These are phyloP conservation scores for Zygotorulaspora chibaensis DNA, from an alignment of 805 yeast genomes.

Conservation along the genomic window DNA sequence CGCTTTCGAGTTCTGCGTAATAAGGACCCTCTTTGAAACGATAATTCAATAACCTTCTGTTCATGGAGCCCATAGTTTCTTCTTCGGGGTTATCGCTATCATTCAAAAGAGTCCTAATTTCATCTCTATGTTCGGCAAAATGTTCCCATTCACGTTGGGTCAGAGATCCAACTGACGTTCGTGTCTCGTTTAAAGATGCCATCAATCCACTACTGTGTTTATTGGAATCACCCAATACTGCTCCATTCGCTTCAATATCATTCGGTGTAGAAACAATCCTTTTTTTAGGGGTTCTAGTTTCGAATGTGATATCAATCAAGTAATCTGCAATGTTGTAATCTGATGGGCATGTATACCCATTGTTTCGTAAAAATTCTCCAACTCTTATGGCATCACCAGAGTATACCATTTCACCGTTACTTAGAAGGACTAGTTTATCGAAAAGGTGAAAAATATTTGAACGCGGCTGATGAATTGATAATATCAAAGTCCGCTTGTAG, in stretches of 20 bases:
- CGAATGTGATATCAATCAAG: conserved; percentile 84
- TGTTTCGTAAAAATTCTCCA: conserved; percentile 64
- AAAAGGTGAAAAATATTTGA: conserved; percentile 90
- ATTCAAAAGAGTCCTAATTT: conserved; percentile 38
- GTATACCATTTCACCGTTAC: conserved; percentile 81
- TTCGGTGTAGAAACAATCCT: conserved; percentile 9
- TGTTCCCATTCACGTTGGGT: conserved; percentile 84
- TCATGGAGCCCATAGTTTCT: conserved; percentile 21
- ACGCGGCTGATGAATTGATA: conserved; percentile 96
- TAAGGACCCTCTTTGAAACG: conserved; percentile 35
- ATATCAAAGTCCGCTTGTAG: conserved; percentile 80
- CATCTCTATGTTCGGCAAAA: conserved; percentile 76
- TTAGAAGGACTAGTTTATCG: conserved; percentile 73
- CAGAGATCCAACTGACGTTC: conserved; percentile 33
- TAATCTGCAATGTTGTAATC: conserved; percentile 95
- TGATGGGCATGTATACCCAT: conserved; percentile 78
- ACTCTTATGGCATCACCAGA: conserved; percentile 81
- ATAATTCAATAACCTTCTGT: conserved; percentile 24
- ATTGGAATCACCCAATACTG: conserved; percentile 7
- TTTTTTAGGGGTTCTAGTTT: conserved; percentile 25
- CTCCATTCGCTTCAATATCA: conserved; percentile 32
- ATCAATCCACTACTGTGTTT: conserved; percentile 6
- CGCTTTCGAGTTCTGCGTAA: conserved; percentile 30
- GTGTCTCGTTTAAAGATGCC: conserved; percentile 9
- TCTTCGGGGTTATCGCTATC: conserved; percentile 19